Percentiles rank a stretch among this genome's conserved stretches.
Evolutionary conservation across 371 early-diverging fungal genomes (phyloP).

Genomic region (Mucor racemosus): DNA sequence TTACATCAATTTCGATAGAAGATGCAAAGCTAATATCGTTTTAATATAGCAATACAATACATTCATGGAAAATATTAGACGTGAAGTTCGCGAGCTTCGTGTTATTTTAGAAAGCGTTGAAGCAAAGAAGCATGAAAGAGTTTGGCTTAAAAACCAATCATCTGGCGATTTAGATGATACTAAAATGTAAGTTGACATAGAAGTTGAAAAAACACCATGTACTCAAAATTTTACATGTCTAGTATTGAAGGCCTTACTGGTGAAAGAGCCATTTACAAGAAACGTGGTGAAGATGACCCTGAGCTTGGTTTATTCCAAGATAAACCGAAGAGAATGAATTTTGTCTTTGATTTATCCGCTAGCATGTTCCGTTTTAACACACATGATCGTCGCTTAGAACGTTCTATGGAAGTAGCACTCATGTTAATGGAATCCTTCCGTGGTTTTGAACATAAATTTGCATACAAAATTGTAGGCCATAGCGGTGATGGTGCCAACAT

Average conservation of each 20-base stretch:
- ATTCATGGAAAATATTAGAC: conserved; percentile 67
- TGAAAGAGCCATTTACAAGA: conserved; percentile 79
- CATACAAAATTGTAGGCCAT: conserved; percentile 80
- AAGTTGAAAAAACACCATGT: background rate
- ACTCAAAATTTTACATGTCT: background rate
- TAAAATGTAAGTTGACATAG: conserved; percentile 55
- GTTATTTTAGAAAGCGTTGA: conserved; percentile 79
- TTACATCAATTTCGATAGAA: background rate
- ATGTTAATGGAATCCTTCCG: conserved; percentile 89
- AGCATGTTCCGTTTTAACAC: conserved; percentile 80
- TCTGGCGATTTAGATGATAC: conserved; percentile 87
- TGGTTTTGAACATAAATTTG: conserved; percentile 82
- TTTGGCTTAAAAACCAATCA: conserved; percentile 83
- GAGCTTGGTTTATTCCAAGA: conserved; percentile 70
- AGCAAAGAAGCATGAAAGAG: conserved; percentile 82
- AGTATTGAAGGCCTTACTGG: conserved; percentile 81
- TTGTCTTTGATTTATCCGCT: conserved; percentile 84
- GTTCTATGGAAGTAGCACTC: conserved; percentile 74
- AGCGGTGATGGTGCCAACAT: conserved; percentile 80
- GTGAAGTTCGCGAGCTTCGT: conserved; percentile 78
- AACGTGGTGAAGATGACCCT: conserved; percentile 80
- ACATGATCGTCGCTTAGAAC: conserved; percentile 71
- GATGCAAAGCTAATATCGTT: background rate
- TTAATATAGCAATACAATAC: conserved; percentile 48
- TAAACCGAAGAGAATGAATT: conserved; percentile 79